Evolutionary conservation across 495 filamentous ascomycete genomes (phyloP), one percentile per base, ranked within the genome.

Genomic region (Amniculicola lignicola): DNA sequence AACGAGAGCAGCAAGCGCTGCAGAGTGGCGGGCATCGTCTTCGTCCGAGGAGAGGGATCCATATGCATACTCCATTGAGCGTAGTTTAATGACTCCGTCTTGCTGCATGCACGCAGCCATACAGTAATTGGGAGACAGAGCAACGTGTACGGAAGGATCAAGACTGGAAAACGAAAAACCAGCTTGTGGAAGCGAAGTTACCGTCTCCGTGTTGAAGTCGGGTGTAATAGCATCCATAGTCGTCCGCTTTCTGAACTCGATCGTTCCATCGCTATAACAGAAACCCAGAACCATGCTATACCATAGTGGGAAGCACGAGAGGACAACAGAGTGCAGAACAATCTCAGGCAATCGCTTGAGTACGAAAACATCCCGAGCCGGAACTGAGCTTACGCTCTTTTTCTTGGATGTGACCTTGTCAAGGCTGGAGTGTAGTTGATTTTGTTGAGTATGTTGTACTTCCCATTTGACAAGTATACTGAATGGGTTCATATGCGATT

Each of bases 391-490:
- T 1, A 67, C 67, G 61, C 75, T 78, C 65, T 77, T 80, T 65
- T 80, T 84, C 45, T 82, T 86, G 18, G 78, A 76, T 3, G 81
- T 75, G 29, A 91, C 73, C 61, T 90, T 86, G 49, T 86, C 83
- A 61, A 94, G 91, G 44, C 82, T 84, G 1, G 82, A 68, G 63
- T 91, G 86, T 10, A 92, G 74, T 5, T 70, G 72, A 21, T 79
- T 75, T 27, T 80, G 74, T 15, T 81, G 75, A 31, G 68, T 72
- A 7, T 83, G 71, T n/a, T 64, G 51, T 14, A 93, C 66, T 57
- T 90, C 84, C 89, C 88, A 95, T 50, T 85, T 79, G 25, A 85
- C 82, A 48, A 94, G 79, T 24, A 88, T 77, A 59, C 82, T 90
- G 54, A 81, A 76, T 2, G 77, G 71, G 15, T 82, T 82, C 59